Base-by-base conservation (phyloP, 805 yeast genomes). In the Lipomyces lipofer region DNA sequence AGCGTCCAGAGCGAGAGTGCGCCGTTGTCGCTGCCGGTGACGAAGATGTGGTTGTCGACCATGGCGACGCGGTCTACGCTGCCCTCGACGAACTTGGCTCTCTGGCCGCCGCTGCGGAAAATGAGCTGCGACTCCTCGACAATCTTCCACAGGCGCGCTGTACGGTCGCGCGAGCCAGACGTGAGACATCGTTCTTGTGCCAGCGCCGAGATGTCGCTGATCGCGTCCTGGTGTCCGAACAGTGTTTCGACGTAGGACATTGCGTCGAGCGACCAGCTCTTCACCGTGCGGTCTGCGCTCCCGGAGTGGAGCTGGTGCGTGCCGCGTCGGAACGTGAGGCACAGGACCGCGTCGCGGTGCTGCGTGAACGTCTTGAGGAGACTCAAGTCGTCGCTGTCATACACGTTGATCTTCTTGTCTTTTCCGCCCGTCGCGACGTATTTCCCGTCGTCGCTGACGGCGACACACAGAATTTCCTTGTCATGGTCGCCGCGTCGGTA, bases 1-100 rank as follows among this genome's bases (percentile, higher is more conserved):
- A 86, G 73, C 2, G 96, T 83, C 99, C 99, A 94, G 58, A 94
- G 75, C n/a, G 88, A 74, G 29, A 94, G 72, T 66, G 82, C 86
- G 40, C 99, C 99, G 68, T 91, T 92, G 68, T 94, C 99, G 13
- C 96, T 85, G 3, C 98, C 98, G 0, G 98, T 91, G 44, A 94
- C 83, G 67, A 94, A 94, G 69, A 87, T 90, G 25, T 90, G 81
- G 70, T 91, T 96, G 71, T 94, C 99, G 51, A 88, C 72, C 97
- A 91, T 90, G 10, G 86, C 75, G 30, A 91, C 94, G 66, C 87
- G 85, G 64, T 92, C 98, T 49, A 92, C 84, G 59, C 94, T 83
- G 10, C 98, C 98, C 69, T 94, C 97, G 40, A 81, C 73, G 60
- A 75, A 78, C 64, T 80, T 78, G 15, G 63, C 22, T 64, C 66